Evolutionary conservation across 2,329 filamentous ascomycete species (phyloP), one percentile per base, ranked within the genome.

Genomic region (Thermomyces lanuginosus): DNA sequence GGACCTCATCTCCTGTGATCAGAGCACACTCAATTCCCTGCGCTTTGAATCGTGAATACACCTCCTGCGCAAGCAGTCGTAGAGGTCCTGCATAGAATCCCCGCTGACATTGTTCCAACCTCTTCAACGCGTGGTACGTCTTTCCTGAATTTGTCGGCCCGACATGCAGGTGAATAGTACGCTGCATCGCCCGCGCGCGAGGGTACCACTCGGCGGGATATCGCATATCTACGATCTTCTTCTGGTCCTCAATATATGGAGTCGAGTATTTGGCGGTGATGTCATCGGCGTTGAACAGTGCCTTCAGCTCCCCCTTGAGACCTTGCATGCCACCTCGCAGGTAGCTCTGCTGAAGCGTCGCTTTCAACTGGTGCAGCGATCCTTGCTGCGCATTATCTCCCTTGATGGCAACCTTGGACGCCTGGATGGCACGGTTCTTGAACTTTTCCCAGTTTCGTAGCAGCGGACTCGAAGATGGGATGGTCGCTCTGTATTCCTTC

Each of bases 61-160:
- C 77, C 51, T 98, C 89, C 43, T 92, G 84, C 1, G 89, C 89
- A 15, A 98, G 63, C 24, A 98, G 58, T 25, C 89, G 70, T 22
- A 98, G 58, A 0, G 89, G 89, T 0, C 91, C 89, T 3, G 86
- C 82, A 48, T 95, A 98, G 26, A 92, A 73, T 20, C 89, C 89
- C 6, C 63, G 66, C 16, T 73, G 64, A 2, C 76, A 75, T 26
- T 69, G 62, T 48, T 93, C 81, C 7, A 98, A 64, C 8, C 77
- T 72, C 53, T 92, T 76, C 36, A 98, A 58, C 1, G 89, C 91
- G 46, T 83, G 77, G 47, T 95, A 98, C 0, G 91, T 98, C 61
- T 98, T 98, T 31, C 89, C 89, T 1, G 89, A 95, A 51, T 98
- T 98, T 2, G 89, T 98, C 1, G 89, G 89, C 0, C 89, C 89